A percentile compares a stretch with the other conserved stretches of the same genome.
These are phyloP conservation scores for Elaeis oleifera DNA, from an alignment of 202 grass and related monocot genomes.

Conservation along the genomic window DNA sequence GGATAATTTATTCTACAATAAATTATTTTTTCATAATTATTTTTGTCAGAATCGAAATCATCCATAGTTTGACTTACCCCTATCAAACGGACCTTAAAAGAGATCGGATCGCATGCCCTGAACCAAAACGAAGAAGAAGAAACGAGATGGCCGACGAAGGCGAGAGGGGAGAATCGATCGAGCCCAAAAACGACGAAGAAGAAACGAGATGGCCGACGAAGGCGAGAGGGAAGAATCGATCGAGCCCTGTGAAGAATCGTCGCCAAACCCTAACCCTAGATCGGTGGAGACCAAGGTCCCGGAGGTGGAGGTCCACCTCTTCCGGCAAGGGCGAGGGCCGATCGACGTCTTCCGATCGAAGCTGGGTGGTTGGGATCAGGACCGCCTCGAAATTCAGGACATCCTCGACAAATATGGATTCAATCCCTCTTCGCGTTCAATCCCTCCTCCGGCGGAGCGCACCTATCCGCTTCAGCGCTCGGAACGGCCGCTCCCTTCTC, in stretches of 20 bases:
- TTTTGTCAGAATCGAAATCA: too few species aligned
- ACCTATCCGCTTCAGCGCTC: constrained; percentile 64
- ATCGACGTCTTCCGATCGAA: constrained; percentile 54
- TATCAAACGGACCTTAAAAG: too few species aligned
- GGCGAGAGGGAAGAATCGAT: constrained; percentile 32
- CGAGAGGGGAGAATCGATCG: constrained; percentile 25
- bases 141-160: neutral
- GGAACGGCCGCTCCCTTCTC: constrained; percentile 77
- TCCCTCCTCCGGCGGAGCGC: constrained; percentile 49
- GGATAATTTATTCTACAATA: too few species aligned
- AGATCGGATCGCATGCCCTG: too few species aligned
- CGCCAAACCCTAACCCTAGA: constrained; percentile 19
- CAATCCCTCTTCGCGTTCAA: constrained; percentile 70
- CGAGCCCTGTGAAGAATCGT: constrained; percentile 27
- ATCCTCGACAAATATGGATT: constrained; percentile 78
- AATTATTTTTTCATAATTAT: too few species aligned
- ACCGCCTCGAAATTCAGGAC: constrained; percentile 87
- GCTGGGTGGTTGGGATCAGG: constrained; percentile 69
- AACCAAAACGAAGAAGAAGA: neutral
- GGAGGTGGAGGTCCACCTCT: constrained; percentile 79
- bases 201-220: neutral
- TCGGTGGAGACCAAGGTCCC: constrained; percentile 40
- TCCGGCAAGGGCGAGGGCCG: constrained; percentile 55
- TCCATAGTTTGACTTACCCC: too few species aligned
- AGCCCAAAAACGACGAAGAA: too few species aligned